Evolutionary conservation across 495 filamentous ascomycete genomes (phyloP).

Genomic region (Penicillium tannophilum): DNA sequence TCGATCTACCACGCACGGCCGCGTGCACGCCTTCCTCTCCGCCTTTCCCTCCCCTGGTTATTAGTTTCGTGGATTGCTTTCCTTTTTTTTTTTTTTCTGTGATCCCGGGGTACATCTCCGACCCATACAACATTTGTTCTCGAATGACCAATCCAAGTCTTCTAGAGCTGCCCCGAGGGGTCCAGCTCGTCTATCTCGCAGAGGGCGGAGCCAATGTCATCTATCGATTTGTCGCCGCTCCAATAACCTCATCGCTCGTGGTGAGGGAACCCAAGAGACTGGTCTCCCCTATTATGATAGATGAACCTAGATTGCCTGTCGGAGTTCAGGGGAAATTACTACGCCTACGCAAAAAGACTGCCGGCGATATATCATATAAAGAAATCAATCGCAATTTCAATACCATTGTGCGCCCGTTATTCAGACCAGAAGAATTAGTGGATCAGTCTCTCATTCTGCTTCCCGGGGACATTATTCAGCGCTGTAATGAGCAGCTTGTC

Average conservation of each 20-base stretch:
- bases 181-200: slow-evolving; percentile 54
- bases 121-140: slow-evolving; percentile 11
- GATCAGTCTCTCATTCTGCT: slow-evolving; percentile 60
- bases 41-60: background rate
- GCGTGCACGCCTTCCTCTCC: slow-evolving; percentile 2
- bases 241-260: slow-evolving; percentile 18
- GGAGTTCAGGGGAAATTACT: slow-evolving; percentile 55
- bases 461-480: slow-evolving; percentile 42
- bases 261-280: slow-evolving; percentile 12
- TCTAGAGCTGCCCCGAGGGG: slow-evolving; percentile 43
- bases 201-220: slow-evolving; percentile 76
- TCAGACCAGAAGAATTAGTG: slow-evolving; percentile 59
- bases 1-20: slow-evolving; percentile 4
- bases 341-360: slow-evolving; percentile 64
- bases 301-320: slow-evolving; percentile 23
- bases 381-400: slow-evolving; percentile 62
- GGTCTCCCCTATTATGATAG: slow-evolving; percentile 4
- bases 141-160: slow-evolving; percentile 43
- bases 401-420: slow-evolving; percentile 57
- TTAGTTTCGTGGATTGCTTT: background rate
- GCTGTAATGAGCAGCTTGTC: slow-evolving; percentile 55
- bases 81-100: background rate
- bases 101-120: background rate
- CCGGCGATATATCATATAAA: slow-evolving; percentile 54
- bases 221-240: slow-evolving; percentile 55